Evolutionary conservation across 139 green algal species (phyloP).

Genomic region (Closterium sp.): DNA sequence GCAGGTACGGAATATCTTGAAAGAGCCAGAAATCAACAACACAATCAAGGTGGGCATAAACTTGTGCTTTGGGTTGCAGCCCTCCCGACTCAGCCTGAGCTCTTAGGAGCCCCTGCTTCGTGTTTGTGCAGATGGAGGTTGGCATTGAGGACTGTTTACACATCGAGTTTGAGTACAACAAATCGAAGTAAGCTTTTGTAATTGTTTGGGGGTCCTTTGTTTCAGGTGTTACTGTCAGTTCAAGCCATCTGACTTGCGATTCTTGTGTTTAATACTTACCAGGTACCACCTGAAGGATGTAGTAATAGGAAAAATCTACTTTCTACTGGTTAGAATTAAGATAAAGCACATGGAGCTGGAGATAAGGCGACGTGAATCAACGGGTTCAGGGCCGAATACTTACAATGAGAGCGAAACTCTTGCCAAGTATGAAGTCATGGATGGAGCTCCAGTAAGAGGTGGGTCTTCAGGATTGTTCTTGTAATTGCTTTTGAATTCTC

Average conservation of each 20-base stretch:
- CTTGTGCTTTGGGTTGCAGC: not conserved
- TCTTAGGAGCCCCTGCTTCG: not conserved
- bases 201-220: not conserved
- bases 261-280: not conserved
- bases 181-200: conserved; percentile 56
- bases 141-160: conserved; percentile 99
- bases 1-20: conserved; percentile 46
- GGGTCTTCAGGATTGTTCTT: not conserved
- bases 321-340: conserved; percentile 97
- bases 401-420: conserved; percentile 93
- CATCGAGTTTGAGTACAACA: conserved; percentile 99
- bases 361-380: conserved; percentile 90
- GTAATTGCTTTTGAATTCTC: not conserved
- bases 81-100: not conserved
- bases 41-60: conserved; percentile 20
- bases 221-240: not conserved
- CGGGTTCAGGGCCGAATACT: conserved; percentile 63
- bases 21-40: conserved; percentile 58
- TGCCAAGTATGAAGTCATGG: conserved; percentile 99
- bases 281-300: conserved; percentile 88
- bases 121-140: conserved; percentile 89
- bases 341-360: conserved; percentile 99
- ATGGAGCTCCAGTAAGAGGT: conserved; percentile 89
- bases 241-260: not conserved
- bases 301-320: conserved; percentile 96